Percentiles rank a stretch among this genome's conserved stretches.
These are phyloP conservation scores for Tricladium varicosporioides DNA, from an alignment of 2,329 filamentous ascomycete species.

Conservation along the genomic window DNA sequence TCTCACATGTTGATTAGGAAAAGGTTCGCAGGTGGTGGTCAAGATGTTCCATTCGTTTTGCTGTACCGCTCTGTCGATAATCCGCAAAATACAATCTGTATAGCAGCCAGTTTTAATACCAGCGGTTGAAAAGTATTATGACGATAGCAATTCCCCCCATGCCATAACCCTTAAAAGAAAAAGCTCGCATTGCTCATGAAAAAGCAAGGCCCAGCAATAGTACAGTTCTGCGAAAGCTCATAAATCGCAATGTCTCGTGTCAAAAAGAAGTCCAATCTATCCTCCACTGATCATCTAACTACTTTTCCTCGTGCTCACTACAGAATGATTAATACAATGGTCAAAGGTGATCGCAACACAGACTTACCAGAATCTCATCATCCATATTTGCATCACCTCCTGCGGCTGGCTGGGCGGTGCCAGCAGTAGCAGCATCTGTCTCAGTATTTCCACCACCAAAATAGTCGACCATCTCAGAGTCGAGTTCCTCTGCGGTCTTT, in stretches of 20 bases:
- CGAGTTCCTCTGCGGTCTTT: conserved; percentile 94
- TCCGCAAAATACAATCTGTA: conserved; percentile 15
- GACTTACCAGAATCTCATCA: conserved; percentile 52
- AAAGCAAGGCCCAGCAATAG: conserved; percentile 13
- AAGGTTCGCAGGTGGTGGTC: not conserved
- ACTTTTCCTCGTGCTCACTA: conserved; percentile 8
- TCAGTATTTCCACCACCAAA: conserved; percentile 56
- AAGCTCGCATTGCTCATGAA: conserved; percentile 4
- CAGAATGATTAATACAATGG: conserved; percentile 4
- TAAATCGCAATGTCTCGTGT: conserved; percentile 5
- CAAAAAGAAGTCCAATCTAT: conserved; percentile 1
- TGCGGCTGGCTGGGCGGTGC: conserved; percentile 25
- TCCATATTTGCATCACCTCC: conserved; percentile 63
- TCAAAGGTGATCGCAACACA: not conserved
- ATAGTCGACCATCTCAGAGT: conserved; percentile 97
- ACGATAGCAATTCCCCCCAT: conserved; percentile 10
- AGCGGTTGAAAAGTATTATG: conserved; percentile 10
- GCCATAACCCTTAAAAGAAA: conserved; percentile 12
- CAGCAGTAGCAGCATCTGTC: conserved; percentile 39
- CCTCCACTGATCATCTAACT: not conserved
- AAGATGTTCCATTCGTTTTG: not conserved
- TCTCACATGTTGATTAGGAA: too few species aligned
- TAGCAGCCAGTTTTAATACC: conserved; percentile 8
- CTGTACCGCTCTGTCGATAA: not conserved
- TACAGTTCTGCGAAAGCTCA: conserved; percentile 11